A percentile compares a stretch with the other conserved stretches of the same genome.
phyloP scores from a whole-genome alignment of 768 basidiomycete genomes.

The Pisolithus microcarpus region DNA sequence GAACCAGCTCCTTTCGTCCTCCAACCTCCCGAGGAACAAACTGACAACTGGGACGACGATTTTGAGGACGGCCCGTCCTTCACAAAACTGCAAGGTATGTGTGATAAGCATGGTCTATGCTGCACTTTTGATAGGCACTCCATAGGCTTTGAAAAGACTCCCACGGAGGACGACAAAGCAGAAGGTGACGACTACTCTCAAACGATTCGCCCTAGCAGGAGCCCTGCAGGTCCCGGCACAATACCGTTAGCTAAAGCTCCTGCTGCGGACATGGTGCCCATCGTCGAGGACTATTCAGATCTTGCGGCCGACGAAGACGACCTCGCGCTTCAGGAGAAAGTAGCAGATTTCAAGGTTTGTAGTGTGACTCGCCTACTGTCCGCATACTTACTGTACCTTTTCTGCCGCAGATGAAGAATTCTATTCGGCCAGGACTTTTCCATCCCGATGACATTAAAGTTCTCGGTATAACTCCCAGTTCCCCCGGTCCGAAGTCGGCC shows the following conservation, averaged over 20 bases:
- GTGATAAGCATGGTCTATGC: not conserved
- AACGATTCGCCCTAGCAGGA: constrained; percentile 71
- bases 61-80: constrained; percentile 92
- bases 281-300: constrained; percentile 91
- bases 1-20: constrained; percentile 60
- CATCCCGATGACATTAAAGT: constrained; percentile 88
- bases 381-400: not conserved
- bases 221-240: constrained; percentile 48
- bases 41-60: constrained; percentile 98
- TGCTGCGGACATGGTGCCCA: constrained; percentile 52
- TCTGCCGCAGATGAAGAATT: constrained; percentile 54
- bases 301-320: constrained; percentile 76
- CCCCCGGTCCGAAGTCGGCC: constrained; percentile 59
- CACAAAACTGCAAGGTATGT: constrained; percentile 63
- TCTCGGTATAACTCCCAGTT: constrained; percentile 44
- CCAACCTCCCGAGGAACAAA: constrained; percentile 75
- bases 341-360: constrained; percentile 75
- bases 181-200: constrained; percentile 67
- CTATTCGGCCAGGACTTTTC: constrained; percentile 66
- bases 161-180: constrained; percentile 48
- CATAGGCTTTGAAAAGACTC: constrained; percentile 56
- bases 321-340: constrained; percentile 60
- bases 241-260: constrained; percentile 57
- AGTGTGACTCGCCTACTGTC: not conserved
- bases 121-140: not conserved